Evolutionary conservation across 2,329 filamentous ascomycete genomes (phyloP).

Genomic region (Penicillium concentricum): DNA sequence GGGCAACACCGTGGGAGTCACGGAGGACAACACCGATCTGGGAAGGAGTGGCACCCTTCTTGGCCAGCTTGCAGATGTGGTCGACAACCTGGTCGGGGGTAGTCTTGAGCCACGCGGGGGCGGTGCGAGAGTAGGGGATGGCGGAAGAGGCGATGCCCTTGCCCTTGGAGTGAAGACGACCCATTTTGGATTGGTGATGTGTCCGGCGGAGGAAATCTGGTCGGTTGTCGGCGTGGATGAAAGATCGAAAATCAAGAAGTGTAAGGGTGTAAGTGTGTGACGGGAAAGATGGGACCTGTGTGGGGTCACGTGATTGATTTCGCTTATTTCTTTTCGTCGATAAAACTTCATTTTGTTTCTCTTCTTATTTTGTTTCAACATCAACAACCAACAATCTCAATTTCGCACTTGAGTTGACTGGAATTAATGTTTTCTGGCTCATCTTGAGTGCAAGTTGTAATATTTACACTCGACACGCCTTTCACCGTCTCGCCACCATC

Average conservation of each 20-base stretch:
- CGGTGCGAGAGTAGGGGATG: conserved; percentile 91
- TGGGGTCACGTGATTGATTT: conserved; percentile 33
- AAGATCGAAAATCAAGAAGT: conserved; percentile 17
- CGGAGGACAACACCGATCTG: conserved; percentile 99
- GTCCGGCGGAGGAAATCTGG: conserved; percentile 28
- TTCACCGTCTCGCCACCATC: background rate
- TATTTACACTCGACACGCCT: background rate
- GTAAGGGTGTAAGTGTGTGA: conserved; percentile 12
- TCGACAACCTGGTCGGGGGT: conserved; percentile 97
- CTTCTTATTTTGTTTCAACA: conserved; percentile 4
- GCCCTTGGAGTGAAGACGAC: conserved; percentile 98
- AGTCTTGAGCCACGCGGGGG: conserved; percentile 97
- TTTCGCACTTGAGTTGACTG: conserved; percentile 4
- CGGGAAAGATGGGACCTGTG: conserved; percentile 21
- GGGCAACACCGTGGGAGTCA: conserved; percentile 96
- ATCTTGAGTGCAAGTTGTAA: background rate
- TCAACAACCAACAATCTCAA: conserved; percentile 1
- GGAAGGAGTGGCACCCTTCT: conserved; percentile 97
- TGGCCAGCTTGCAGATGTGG: conserved; percentile 97
- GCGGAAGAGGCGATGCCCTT: conserved; percentile 98
- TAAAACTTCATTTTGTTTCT: conserved; percentile 12
- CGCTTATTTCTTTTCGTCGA: conserved; percentile 19
- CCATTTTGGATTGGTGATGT: conserved; percentile 34
- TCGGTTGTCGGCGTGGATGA: conserved; percentile 36
- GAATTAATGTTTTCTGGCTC: conserved; percentile 14